These are phyloP conservation scores for Mariannaea elegans DNA, from an alignment of 2,329 filamentous ascomycete genomes.

Conservation along the genomic window DNA sequence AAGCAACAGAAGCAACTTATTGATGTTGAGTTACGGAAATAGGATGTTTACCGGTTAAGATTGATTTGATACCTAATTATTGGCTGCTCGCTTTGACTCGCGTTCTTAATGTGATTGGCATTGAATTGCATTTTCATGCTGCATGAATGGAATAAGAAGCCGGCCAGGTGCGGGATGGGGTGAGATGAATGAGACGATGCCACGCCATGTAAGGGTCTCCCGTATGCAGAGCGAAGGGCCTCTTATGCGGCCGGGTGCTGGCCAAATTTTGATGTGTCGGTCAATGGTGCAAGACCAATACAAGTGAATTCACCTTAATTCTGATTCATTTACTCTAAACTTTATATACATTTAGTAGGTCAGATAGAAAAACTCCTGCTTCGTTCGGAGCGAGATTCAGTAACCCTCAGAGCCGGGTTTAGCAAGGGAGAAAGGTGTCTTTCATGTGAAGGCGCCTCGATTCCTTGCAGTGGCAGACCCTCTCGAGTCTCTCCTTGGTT, in stretches of 20 bases:
- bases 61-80: conserved; percentile 34
- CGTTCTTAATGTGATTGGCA: neutral
- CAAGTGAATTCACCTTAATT: too few species aligned
- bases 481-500: neutral
- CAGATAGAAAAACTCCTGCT: too few species aligned
- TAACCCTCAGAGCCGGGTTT: too few species aligned
- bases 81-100: neutral
- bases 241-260: conserved; percentile 6
- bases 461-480: too few species aligned
- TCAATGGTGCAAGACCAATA: neutral
- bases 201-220: conserved; percentile 1
- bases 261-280: neutral
- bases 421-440: too few species aligned
- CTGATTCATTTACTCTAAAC: too few species aligned
- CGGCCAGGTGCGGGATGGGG: neutral
- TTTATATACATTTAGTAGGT: too few species aligned
- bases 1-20: neutral
- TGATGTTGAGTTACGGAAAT: conserved; percentile 22
- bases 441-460: too few species aligned
- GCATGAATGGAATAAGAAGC: conserved; percentile 4
- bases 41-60: conserved; percentile 9
- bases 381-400: too few species aligned
- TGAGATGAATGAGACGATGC: conserved; percentile 11
- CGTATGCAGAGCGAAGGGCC: neutral
- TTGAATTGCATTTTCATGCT: neutral